These are phyloP conservation scores for Picea engelmannii DNA, from an alignment of 83 land plant species.

Conservation along the genomic window DNA sequence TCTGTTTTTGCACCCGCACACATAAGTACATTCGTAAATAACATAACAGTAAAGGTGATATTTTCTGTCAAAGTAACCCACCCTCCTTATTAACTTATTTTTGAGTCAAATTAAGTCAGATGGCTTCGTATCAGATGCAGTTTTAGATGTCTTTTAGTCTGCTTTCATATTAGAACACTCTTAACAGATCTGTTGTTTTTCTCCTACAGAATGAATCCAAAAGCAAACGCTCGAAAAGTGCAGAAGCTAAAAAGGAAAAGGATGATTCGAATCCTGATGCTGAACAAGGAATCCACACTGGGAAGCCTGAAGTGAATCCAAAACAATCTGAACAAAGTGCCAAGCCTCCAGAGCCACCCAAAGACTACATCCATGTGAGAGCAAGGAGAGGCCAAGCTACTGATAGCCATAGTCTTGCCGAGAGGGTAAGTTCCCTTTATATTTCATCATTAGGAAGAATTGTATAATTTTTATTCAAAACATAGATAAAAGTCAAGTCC, in stretches of 20 bases:
- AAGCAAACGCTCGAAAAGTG: not conserved
- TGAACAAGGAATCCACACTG: not conserved
- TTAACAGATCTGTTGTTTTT: not conserved
- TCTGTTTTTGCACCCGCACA: not conserved
- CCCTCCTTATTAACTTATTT: not conserved
- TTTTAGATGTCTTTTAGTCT: not conserved
- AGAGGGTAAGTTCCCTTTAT: constrained; percentile 11
- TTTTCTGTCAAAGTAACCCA: not conserved
- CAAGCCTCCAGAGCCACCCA: constrained; percentile 19
- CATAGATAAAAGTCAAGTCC: not conserved
- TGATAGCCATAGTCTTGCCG: constrained; percentile 21
- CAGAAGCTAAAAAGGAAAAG: not conserved
- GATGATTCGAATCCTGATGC: not conserved
- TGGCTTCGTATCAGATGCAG: not conserved
- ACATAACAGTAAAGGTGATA: not conserved
- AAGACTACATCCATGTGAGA: constrained; percentile 22
- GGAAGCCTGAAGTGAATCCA: not conserved
- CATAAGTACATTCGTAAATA: not conserved
- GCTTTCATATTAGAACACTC: not conserved
- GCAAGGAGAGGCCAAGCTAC: constrained; percentile 22
- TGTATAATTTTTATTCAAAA: not conserved
- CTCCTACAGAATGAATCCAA: constrained; percentile 6
- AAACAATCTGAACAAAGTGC: constrained; percentile 1
- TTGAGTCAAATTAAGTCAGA: not conserved
- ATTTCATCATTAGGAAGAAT: not conserved